Conservation (phyloP, 2,329 filamentous ascomycete genomes). For the Phialemoniopsis sp. region DNA sequence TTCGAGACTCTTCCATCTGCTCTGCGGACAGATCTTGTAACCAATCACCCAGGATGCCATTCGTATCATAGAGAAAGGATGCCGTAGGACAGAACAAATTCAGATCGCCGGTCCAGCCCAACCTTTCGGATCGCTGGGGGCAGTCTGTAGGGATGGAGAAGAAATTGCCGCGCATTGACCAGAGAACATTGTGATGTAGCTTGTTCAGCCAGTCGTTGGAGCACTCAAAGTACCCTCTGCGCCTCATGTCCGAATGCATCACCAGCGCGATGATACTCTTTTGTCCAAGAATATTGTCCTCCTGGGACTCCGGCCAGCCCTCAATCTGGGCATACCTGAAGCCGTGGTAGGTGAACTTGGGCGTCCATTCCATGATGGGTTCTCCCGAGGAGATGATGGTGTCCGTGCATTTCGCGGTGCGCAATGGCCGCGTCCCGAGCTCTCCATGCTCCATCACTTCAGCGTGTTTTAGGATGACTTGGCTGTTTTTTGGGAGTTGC, state of each 20-base stretch:
- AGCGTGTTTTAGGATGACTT: constrained; percentile 26
- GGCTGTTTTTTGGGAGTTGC: constrained; percentile 9
- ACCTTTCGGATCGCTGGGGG: constrained; percentile 39
- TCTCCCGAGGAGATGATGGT: constrained; percentile 19
- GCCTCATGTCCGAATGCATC: constrained; percentile 32
- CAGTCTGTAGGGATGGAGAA: constrained; percentile 38
- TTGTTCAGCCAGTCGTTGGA: constrained; percentile 3
- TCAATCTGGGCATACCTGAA: constrained; percentile 36
- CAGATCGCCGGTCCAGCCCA: constrained; percentile 40
- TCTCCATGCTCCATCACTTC: constrained; percentile 36
- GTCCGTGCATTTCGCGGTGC: constrained; percentile 27
- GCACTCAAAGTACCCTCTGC: constrained; percentile 35
- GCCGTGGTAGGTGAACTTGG: constrained; percentile 37
- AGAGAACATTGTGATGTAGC: constrained; percentile 35
- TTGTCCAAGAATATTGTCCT: too few species aligned
- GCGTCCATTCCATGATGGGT: constrained; percentile 26
- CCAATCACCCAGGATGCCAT: constrained; percentile 33
- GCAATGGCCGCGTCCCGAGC: constrained; percentile 28
- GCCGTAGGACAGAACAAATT: constrained; percentile 35
- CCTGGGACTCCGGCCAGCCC: constrained; percentile 18
- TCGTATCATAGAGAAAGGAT: constrained; percentile 32
- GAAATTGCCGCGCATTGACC: constrained; percentile 41
- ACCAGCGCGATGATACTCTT: too few species aligned
- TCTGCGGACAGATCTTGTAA: constrained; percentile 32
- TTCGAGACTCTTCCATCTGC: constrained; percentile 12